These are phyloP conservation scores for Gamsiella multidivaricata DNA, from an alignment of 192 early-diverging fungal genomes.

Conservation along the genomic window DNA sequence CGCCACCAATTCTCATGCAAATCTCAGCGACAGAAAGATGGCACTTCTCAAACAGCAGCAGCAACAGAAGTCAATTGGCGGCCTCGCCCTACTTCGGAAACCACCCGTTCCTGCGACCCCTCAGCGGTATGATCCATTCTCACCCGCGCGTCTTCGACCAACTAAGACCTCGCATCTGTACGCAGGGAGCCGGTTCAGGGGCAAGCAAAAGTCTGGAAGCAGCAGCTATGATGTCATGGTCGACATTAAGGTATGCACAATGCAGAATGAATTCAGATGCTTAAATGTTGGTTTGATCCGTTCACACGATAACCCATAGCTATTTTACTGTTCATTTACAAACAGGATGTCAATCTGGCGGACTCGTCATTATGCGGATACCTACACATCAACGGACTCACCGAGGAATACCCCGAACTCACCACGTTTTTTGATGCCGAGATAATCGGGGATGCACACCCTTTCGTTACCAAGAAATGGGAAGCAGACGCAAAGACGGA, in stretches of 20 bases:
- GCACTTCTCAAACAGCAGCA: conserved; percentile 7
- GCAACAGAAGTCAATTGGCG: conserved; percentile 21
- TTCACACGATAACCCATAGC: background rate
- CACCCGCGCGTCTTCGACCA: conserved; percentile 32
- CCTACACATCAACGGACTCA: conserved; percentile 83
- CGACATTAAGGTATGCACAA: conserved; percentile 81
- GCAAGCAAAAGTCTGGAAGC: conserved; percentile 72
- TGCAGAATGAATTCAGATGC: too few species aligned
- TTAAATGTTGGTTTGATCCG: too few species aligned
- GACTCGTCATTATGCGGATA: conserved; percentile 84
- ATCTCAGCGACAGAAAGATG: background rate
- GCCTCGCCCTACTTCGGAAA: conserved; percentile 21
- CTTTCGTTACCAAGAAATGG: conserved; percentile 89
- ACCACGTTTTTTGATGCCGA: conserved; percentile 91
- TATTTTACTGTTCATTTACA: background rate
- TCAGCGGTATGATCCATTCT: conserved; percentile 17
- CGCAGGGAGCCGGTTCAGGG: conserved; percentile 72
- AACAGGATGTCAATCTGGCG: conserved; percentile 73
- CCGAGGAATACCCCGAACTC: conserved; percentile 80
- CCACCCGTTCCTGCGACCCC: background rate
- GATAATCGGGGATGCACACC: conserved; percentile 79
- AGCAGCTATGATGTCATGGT: conserved; percentile 77
- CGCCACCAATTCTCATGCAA: background rate
- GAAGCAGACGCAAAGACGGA: conserved; percentile 78
- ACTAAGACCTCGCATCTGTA: conserved; percentile 61